phyloP scores from a whole-genome alignment of 495 filamentous ascomycete species.

The Corynascus novoguineensis region DNA sequence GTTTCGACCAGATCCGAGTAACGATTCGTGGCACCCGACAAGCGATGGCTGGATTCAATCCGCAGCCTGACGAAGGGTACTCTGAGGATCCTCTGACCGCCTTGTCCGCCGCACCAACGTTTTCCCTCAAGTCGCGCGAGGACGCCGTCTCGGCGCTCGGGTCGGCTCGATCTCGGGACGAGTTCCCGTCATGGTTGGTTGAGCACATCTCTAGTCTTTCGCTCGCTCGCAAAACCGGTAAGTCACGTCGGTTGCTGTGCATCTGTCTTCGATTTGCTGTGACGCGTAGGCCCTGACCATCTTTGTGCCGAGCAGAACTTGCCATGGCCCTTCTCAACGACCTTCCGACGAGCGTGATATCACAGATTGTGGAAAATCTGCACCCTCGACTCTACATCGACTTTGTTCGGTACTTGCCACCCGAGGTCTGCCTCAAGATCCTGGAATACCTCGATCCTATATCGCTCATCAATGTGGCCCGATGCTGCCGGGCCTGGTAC shows the following conservation, averaged over 20 bases:
- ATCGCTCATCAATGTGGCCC: constrained; percentile 70
- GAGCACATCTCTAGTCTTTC: constrained; percentile 44
- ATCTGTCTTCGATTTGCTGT: not conserved
- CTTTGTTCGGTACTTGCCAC: constrained; percentile 75
- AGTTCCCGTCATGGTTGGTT: constrained; percentile 40
- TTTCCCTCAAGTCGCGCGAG: constrained; percentile 21
- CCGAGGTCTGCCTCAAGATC: constrained; percentile 82
- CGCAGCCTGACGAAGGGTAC: constrained; percentile 53
- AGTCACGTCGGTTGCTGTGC: constrained; percentile 11
- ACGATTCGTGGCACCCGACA: not conserved
- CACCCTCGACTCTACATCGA: constrained; percentile 84
- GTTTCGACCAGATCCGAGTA: not conserved
- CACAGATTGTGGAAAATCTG: constrained; percentile 67
- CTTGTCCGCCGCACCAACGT: constrained; percentile 27
- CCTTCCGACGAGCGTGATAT: constrained; percentile 68
- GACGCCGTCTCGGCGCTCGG: constrained; percentile 20
- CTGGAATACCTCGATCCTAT: constrained; percentile 76
- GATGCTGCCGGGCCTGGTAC: constrained; percentile 77
- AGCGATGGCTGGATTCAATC: constrained; percentile 25
- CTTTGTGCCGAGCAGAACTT: constrained; percentile 40
- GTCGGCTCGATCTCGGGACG: constrained; percentile 24
- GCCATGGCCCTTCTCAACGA: constrained; percentile 63
- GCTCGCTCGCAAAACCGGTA: constrained; percentile 45
- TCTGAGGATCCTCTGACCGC: constrained; percentile 51
- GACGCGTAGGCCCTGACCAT: constrained; percentile 3